phyloP scores from a whole-genome alignment of 1,284 basidiomycete species.

The Melampsora larici-populina region DNA sequence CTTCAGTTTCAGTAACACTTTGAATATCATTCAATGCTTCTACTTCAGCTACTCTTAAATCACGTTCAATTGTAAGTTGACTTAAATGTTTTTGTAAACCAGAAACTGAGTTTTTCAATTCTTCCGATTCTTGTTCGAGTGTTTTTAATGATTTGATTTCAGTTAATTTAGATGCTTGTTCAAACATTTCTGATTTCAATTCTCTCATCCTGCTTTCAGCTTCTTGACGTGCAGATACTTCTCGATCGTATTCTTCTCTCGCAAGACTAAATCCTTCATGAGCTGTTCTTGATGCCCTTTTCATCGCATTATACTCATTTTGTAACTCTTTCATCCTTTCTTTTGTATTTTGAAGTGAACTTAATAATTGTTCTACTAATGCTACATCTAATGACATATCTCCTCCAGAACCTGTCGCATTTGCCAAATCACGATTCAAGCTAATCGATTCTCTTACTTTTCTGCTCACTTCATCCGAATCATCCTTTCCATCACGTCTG shows the following conservation, averaged over 20 bases:
- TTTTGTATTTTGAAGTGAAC: slow-evolving; percentile 66
- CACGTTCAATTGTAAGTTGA: slow-evolving; percentile 79
- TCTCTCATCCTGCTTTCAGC: slow-evolving; percentile 86
- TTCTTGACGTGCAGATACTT: slow-evolving; percentile 78
- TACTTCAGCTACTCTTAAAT: slow-evolving; percentile 85
- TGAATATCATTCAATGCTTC: slow-evolving; percentile 75
- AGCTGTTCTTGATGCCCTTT: slow-evolving; percentile 76
- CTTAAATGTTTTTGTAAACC: slow-evolving; percentile 81
- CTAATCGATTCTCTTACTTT: slow-evolving; percentile 20
- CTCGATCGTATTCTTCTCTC: slow-evolving; percentile 86
- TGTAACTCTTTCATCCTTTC: slow-evolving; percentile 68
- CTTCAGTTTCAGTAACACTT: slow-evolving; percentile 58
- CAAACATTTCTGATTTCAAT: slow-evolving; percentile 76
- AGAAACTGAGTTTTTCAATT: slow-evolving; percentile 71
- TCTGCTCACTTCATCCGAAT: background rate
- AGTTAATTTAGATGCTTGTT: slow-evolving; percentile 76
- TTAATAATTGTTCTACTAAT: slow-evolving; percentile 70
- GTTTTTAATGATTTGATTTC: slow-evolving; percentile 66
- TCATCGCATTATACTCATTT: slow-evolving; percentile 75
- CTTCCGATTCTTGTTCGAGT: slow-evolving; percentile 72
- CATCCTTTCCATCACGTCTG: background rate
- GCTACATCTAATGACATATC: slow-evolving; percentile 67
- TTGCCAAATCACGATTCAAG: slow-evolving; percentile 57
- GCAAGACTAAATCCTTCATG: slow-evolving; percentile 87
- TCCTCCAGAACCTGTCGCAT: slow-evolving; percentile 64